phyloP scores from a whole-genome alignment of 192 early-diverging fungal genomes.

The Gaertneriomyces sp. region DNA sequence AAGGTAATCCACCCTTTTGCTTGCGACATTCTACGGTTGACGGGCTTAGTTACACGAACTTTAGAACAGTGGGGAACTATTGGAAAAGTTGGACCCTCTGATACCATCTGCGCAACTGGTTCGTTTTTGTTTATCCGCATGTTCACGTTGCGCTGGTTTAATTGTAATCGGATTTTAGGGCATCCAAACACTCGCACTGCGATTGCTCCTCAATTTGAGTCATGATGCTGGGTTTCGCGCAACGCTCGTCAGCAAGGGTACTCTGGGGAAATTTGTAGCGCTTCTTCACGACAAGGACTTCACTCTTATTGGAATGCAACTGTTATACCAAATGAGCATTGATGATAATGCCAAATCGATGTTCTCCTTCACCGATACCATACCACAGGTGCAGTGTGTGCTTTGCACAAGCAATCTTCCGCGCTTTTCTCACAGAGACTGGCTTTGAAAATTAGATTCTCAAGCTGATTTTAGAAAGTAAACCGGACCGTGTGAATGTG shows the following conservation, averaged over 20 bases:
- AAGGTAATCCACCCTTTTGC: constrained; percentile 18
- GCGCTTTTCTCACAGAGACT: no score
- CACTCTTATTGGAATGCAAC: constrained; percentile 23
- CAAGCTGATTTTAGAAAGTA: no score
- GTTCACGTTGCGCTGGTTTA: background rate
- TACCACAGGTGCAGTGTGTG: no score
- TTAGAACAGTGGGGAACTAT: constrained; percentile 32
- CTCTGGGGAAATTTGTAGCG: constrained; percentile 34
- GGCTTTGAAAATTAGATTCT: no score
- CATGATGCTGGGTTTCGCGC: constrained; percentile 43
- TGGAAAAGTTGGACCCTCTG: constrained; percentile 35
- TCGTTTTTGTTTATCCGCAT: constrained; percentile 12
- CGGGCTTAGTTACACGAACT: background rate
- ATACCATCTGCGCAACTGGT: constrained; percentile 33
- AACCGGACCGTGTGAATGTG: constrained; percentile 3
- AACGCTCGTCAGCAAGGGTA: constrained; percentile 27
- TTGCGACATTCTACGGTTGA: constrained; percentile 11
- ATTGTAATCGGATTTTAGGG: constrained; percentile 15
- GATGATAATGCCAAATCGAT: constrained; percentile 14
- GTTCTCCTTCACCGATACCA: no score
- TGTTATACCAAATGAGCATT: constrained; percentile 48
- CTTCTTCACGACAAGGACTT: constrained; percentile 15
- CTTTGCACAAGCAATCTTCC: no score
- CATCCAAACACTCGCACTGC: constrained; percentile 39
- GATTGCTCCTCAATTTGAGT: constrained; percentile 43